phyloP scores from a whole-genome alignment of 768 basidiomycete genomes.

The Lanmaoa pseudosensibilis region DNA sequence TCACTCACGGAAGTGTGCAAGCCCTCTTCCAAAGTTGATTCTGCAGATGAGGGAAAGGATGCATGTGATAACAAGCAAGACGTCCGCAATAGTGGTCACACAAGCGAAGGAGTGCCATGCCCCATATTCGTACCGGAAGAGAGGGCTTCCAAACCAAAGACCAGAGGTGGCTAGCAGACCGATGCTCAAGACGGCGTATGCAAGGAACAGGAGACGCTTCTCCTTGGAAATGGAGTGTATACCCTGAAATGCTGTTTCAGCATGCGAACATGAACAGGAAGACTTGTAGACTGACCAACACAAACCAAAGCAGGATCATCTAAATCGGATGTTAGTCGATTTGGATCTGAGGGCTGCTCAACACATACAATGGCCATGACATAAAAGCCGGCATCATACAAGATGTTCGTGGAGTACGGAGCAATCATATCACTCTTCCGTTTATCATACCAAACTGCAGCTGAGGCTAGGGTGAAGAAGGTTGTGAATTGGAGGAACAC shows the following conservation, averaged over 20 bases:
- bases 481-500: conserved; percentile 47
- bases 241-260: conserved; percentile 39
- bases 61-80: conserved; percentile 42
- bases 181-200: conserved; percentile 41
- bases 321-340: not conserved
- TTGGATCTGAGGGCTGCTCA: not conserved
- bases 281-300: conserved; percentile 36
- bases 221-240: conserved; percentile 50
- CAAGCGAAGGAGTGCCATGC: conserved; percentile 47
- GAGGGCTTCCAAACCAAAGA: conserved; percentile 43
- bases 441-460: conserved; percentile 51
- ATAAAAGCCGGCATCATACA: conserved; percentile 45
- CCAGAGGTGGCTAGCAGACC: conserved; percentile 40
- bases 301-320: conserved; percentile 51
- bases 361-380: conserved; percentile 42
- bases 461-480: conserved; percentile 50
- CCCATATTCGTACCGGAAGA: conserved; percentile 36
- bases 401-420: conserved; percentile 34
- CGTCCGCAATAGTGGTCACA: conserved; percentile 41
- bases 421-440: conserved; percentile 37
- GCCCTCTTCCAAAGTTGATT: conserved; percentile 53
- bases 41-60: conserved; percentile 49
- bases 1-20: conserved; percentile 51
- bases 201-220: conserved; percentile 37
- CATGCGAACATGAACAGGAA: not conserved